Conservation (phyloP, 352 stramenopile genomes). For the Globisporangium iwayamae region DNA sequence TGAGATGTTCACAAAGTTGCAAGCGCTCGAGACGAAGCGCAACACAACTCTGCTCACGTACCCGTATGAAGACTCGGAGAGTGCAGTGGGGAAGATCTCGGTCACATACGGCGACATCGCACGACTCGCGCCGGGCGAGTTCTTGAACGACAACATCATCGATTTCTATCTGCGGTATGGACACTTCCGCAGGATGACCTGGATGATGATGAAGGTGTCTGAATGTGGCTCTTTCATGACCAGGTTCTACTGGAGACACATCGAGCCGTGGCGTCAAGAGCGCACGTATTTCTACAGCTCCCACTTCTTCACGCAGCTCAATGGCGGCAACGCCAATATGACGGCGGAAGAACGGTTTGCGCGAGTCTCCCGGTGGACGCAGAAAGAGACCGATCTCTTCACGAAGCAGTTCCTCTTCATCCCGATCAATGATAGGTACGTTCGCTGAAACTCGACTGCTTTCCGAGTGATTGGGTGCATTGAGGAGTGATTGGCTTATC, state of each 20-base stretch:
- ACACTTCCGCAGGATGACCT: background rate
- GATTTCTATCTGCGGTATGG: conserved; percentile 90
- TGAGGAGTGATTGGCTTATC: background rate
- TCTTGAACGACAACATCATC: conserved; percentile 93
- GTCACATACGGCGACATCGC: conserved; percentile 87
- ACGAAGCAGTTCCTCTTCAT: conserved; percentile 86
- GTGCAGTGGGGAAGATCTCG: conserved; percentile 39
- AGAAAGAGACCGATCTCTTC: conserved; percentile 82
- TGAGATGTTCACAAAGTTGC: background rate
- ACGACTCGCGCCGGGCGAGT: conserved; percentile 85
- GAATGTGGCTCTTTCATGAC: background rate
- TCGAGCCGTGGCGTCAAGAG: conserved; percentile 53
- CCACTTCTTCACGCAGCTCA: conserved; percentile 94
- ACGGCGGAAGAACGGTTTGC: conserved; percentile 46
- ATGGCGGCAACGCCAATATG: conserved; percentile 29
- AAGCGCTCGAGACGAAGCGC: conserved; percentile 4
- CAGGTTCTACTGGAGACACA: conserved; percentile 70
- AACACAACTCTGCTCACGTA: conserved; percentile 40
- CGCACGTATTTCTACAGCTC: conserved; percentile 93
- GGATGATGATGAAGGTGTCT: background rate
- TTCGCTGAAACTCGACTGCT: background rate
- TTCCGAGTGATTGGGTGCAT: background rate
- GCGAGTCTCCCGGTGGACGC: conserved; percentile 76
- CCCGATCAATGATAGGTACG: conserved; percentile 86
- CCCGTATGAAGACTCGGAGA: conserved; percentile 54